Conservation (phyloP, 139 green algal species). For the Edaphochlamys debaryana region DNA sequence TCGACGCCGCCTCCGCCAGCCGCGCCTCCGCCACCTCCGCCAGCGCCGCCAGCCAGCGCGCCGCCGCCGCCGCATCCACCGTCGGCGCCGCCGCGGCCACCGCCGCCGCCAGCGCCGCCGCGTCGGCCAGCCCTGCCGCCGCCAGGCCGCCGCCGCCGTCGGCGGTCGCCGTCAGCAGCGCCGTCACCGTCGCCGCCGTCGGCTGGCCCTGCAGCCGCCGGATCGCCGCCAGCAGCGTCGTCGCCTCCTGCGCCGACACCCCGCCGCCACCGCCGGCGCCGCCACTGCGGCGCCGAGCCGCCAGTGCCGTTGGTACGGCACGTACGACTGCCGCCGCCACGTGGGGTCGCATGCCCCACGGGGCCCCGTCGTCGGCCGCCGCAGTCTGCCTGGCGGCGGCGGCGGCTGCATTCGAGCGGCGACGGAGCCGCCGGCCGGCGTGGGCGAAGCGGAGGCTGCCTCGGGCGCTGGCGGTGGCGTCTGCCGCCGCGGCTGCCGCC, state of each 20-base stretch:
- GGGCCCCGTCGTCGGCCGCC: too few species aligned
- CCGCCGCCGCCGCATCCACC: background rate
- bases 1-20: background rate
- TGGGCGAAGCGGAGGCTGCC: background rate
- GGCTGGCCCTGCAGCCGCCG: background rate
- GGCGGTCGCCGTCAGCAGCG: background rate
- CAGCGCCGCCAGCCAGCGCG: background rate
- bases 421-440: background rate
- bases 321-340: too few species aligned
- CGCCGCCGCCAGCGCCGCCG: background rate
- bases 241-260: background rate
- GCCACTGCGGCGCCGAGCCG: background rate
- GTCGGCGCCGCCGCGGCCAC: slow-evolving; percentile 14
- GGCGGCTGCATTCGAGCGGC: background rate
- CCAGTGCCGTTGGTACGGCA: too few species aligned
- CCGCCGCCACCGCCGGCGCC: background rate
- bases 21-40: background rate
- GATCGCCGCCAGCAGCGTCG: slow-evolving; percentile 8
- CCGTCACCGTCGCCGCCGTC: background rate
- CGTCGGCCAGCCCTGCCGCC: background rate
- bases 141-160: background rate
- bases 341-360: background rate
- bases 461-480: background rate
- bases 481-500: background rate
- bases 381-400: background rate